Conservation (phyloP, 306 rosid genomes). For the Dryas alaskensis region DNA sequence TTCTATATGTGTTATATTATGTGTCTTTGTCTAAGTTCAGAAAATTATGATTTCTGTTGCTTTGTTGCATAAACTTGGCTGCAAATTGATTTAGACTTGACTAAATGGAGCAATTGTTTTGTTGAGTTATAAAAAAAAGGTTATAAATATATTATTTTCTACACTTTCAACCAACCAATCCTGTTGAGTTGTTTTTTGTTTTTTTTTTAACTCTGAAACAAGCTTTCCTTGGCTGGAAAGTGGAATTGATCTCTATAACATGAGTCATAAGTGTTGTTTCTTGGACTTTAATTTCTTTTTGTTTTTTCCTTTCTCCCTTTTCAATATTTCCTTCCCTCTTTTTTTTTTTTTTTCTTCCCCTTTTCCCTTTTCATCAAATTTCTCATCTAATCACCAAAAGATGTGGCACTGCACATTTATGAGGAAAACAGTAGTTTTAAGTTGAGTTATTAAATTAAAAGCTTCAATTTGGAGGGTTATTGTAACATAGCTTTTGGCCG, state of each 20-base stretch:
- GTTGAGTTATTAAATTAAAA: not conserved
- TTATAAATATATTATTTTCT: too few species aligned
- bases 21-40: not conserved
- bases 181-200: too few species aligned
- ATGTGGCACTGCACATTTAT: not conserved
- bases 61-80: conserved; percentile 1
- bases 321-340: not conserved
- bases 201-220: not conserved
- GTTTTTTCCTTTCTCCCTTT: not conserved
- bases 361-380: not conserved
- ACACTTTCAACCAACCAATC: not conserved
- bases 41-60: not conserved
- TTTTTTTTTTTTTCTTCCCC: not conserved
- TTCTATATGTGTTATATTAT: too few species aligned
- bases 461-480: not conserved
- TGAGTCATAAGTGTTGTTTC: not conserved
- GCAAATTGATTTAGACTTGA: not conserved
- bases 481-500: not conserved
- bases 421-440: not conserved
- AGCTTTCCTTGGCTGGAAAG: not conserved
- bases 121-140: conserved; percentile 2
- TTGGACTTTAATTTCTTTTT: not conserved
- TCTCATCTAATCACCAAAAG: not conserved
- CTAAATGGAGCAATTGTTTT: not conserved
- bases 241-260: not conserved